These are phyloP conservation scores for Crithidia expoeki DNA, from an alignment of 208 protist species.

Conservation along the genomic window DNA sequence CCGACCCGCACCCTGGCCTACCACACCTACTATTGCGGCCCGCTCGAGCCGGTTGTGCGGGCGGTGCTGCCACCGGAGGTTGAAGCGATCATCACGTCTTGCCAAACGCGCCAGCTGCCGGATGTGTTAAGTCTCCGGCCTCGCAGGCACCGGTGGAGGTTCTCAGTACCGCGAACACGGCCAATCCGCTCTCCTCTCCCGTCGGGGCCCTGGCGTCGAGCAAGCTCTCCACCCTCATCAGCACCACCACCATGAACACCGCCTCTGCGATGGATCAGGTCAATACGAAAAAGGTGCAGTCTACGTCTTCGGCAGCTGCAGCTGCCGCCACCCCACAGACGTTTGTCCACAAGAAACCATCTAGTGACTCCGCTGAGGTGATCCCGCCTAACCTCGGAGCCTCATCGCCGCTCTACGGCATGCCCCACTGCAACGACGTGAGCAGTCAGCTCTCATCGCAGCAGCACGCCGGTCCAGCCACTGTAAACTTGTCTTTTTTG, in stretches of 20 bases:
- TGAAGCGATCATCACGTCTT: slow-evolving; percentile 43
- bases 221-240: slow-evolving; percentile 2
- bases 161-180: not conserved
- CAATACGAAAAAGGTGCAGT: not conserved
- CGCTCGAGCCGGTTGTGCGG: slow-evolving; percentile 56
- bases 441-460: not conserved
- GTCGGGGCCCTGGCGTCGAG: not conserved
- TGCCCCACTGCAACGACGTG: slow-evolving; percentile 2
- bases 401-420: not conserved
- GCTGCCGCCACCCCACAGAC: not conserved
- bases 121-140: not conserved
- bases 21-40: slow-evolving; percentile 60
- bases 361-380: not conserved
- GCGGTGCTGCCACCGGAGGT: slow-evolving; percentile 54
- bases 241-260: not conserved
- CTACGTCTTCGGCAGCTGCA: not conserved
- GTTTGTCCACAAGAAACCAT: not conserved
- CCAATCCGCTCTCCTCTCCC: not conserved
- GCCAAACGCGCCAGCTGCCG: slow-evolving; percentile 16
- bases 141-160: not conserved
- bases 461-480: not conserved
- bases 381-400: not conserved
- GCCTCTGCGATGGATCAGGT: not conserved
- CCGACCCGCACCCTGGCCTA: slow-evolving; percentile 17
- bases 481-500: not conserved